These are phyloP conservation scores for Vaccinium myrtillus DNA, from an alignment of 148 eudicot genomes.

Conservation along the genomic window DNA sequence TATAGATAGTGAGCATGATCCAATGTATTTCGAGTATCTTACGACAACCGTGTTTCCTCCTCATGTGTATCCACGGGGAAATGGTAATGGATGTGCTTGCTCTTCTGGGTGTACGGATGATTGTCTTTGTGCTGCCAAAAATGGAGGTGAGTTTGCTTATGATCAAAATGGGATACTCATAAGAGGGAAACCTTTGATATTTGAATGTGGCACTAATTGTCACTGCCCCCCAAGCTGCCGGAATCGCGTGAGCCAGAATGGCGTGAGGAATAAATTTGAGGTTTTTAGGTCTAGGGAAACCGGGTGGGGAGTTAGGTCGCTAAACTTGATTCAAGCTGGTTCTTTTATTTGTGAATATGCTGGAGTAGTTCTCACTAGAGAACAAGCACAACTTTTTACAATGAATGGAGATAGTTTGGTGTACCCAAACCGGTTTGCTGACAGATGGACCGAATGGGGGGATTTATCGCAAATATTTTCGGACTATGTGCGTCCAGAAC, in stretches of 20 bases:
- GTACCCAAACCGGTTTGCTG: conserved; percentile 69
- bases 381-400: conserved; percentile 70
- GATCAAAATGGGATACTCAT: conserved; percentile 65
- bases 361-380: conserved; percentile 76
- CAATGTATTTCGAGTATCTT: conserved; percentile 69
- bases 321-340: conserved; percentile 84
- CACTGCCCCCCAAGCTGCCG: conserved; percentile 70
- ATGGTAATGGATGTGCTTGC: conserved; percentile 63
- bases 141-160: conserved; percentile 86
- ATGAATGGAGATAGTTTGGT: conserved; percentile 86
- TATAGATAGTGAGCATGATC: conserved; percentile 60
- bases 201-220: conserved; percentile 80
- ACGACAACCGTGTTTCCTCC: conserved; percentile 60
- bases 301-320: conserved; percentile 85
- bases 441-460: conserved; percentile 91
- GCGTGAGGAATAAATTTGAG: conserved; percentile 67
- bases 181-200: conserved; percentile 81
- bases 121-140: conserved; percentile 67
- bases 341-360: conserved; percentile 85
- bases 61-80: conserved; percentile 42
- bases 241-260: conserved; percentile 85
- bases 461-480: conserved; percentile 63
- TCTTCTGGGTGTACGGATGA: conserved; percentile 49
- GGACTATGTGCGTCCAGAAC: conserved; percentile 57
- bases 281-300: conserved; percentile 83